A percentile compares a stretch with the other conserved stretches of the same genome.
phyloP scores from a whole-genome alignment of 306 rosid genomes.

The Quercus bicolor region DNA sequence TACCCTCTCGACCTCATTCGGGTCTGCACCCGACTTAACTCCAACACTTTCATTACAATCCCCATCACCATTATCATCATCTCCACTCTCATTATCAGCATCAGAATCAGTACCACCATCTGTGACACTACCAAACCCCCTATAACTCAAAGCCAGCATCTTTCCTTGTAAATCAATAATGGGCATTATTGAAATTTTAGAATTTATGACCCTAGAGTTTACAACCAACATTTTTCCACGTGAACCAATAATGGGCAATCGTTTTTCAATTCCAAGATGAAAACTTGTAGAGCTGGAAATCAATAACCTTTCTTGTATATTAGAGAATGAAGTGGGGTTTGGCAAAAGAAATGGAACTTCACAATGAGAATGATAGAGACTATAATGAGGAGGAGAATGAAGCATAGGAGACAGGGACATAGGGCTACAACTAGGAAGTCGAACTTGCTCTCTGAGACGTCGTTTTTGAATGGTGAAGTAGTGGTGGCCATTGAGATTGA shows the following conservation, averaged over 20 bases:
- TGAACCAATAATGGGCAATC: slow-evolving; percentile 1
- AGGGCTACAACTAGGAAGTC: slow-evolving; percentile 65
- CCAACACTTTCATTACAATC: slow-evolving; percentile 12
- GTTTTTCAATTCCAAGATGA: background rate
- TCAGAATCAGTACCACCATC: slow-evolving; percentile 32
- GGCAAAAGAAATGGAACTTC: slow-evolving; percentile 81
- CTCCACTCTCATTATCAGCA: slow-evolving; percentile 35
- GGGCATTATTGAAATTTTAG: background rate
- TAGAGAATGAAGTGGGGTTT: slow-evolving; percentile 65
- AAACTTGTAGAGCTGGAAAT: slow-evolving; percentile 17
- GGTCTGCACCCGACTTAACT: slow-evolving; percentile 40
- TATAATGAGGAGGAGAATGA: slow-evolving; percentile 52
- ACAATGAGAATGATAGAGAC: slow-evolving; percentile 54
- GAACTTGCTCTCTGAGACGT: slow-evolving; percentile 38
- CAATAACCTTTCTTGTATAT: slow-evolving; percentile 56
- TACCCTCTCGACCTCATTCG: slow-evolving; percentile 57
- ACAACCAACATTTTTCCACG: slow-evolving; percentile 14
- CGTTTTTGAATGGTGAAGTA: slow-evolving; percentile 36
- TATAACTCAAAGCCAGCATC: background rate
- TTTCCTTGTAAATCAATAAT: slow-evolving; percentile 12
- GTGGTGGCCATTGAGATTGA: slow-evolving; percentile 36
- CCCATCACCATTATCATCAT: slow-evolving; percentile 6
- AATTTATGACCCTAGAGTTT: background rate
- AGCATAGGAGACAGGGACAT: slow-evolving; percentile 82
- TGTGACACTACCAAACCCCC: slow-evolving; percentile 30